Conservation (phyloP, 164 flowering plant genomes). For the Chimonanthus salicifolius region DNA sequence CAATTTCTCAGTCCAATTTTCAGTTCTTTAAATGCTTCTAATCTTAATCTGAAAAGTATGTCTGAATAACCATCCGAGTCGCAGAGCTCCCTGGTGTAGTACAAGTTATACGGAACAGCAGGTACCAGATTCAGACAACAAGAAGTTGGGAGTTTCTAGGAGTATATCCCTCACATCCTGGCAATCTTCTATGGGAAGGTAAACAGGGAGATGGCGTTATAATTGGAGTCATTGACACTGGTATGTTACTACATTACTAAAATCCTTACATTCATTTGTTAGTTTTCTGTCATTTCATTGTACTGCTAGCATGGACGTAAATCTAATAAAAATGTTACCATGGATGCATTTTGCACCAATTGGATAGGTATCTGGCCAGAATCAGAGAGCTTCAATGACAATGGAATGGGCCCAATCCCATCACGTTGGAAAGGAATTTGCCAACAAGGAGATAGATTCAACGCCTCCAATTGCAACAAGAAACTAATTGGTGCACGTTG, state of each 20-base stretch:
- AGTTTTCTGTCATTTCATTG: background rate
- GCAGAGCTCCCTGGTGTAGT: constrained; percentile 25
- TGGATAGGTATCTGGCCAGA: constrained; percentile 48
- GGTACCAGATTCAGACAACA: constrained; percentile 66
- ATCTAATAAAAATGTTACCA: background rate
- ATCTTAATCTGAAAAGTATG: background rate
- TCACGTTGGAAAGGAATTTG: constrained; percentile 46
- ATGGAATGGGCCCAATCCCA: constrained; percentile 41
- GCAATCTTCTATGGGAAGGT: constrained; percentile 20
- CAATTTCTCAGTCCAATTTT: too few species aligned
- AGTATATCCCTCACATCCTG: constrained; percentile 18
- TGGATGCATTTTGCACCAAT: background rate
- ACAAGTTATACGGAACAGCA: constrained; percentile 45
- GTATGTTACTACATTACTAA: constrained; percentile 15
- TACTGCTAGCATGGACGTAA: background rate
- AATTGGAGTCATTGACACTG: constrained; percentile 48
- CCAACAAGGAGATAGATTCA: constrained; percentile 30
- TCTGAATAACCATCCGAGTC: background rate
- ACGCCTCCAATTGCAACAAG: constrained; percentile 22
- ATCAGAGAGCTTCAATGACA: constrained; percentile 31
- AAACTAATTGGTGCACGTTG: constrained; percentile 30
- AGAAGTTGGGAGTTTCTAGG: constrained; percentile 83
- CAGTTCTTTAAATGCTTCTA: background rate
- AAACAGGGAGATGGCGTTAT: constrained; percentile 36
- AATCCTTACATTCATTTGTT: background rate